Percentiles rank a stretch among this genome's conserved stretches.
phyloP scores from a whole-genome alignment of 176 grass and related monocot species.

The Stipa capillata region DNA sequence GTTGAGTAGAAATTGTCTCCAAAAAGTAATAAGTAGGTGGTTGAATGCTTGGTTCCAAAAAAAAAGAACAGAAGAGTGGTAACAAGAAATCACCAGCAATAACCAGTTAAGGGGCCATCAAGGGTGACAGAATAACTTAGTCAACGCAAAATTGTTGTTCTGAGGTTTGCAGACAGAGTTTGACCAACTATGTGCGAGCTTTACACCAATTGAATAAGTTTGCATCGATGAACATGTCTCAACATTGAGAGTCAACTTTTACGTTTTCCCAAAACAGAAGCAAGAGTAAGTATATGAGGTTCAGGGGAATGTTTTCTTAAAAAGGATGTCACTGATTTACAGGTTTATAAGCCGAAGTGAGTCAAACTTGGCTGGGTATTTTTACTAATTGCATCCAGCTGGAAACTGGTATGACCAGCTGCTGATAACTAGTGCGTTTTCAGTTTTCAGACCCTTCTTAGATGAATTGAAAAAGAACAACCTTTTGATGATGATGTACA shows the following conservation, averaged over 20 bases:
- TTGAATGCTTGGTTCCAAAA: background rate
- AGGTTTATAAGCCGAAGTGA: background rate
- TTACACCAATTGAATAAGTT: background rate
- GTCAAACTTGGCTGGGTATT: background rate
- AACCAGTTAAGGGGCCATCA: background rate
- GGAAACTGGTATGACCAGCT: too few relatives aligned
- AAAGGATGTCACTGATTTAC: background rate
- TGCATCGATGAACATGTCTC: background rate
- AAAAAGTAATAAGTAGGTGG: background rate
- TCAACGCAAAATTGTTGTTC: background rate
- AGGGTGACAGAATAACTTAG: background rate
- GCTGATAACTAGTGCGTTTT: background rate
- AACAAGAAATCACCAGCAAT: background rate
- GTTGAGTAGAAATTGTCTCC: background rate
- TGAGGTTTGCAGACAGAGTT: too few relatives aligned
- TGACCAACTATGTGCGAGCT: background rate
- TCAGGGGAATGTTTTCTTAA: background rate
- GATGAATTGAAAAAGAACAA: background rate
- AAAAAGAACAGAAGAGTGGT: background rate
- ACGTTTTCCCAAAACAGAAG: background rate
- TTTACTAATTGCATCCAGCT: too few relatives aligned
- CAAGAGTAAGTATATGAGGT: too few relatives aligned
- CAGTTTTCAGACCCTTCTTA: background rate
- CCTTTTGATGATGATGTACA: background rate
- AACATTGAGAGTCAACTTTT: background rate